phyloP scores from a whole-genome alignment of 306 rosid species.

The Macrotyloma uniflorum region DNA sequence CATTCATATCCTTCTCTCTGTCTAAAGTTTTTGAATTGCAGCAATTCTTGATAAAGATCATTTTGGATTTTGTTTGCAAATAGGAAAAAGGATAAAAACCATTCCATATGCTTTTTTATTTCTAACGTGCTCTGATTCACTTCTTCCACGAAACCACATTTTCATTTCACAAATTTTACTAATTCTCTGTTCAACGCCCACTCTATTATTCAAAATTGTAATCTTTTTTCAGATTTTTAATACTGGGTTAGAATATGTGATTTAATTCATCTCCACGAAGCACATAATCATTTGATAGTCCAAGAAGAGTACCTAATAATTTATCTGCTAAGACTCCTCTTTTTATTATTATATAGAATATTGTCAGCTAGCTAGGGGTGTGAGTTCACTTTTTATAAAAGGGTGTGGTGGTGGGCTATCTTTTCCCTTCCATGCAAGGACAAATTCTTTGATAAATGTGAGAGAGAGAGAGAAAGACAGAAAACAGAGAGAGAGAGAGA shows the following conservation, averaged over 20 bases:
- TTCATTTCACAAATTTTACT: not conserved
- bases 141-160: constrained; percentile 28
- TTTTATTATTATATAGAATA: constrained; percentile 22
- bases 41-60: constrained; percentile 30
- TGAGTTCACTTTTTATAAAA: constrained; percentile 77
- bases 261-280: too few relatives aligned
- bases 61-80: constrained; percentile 35
- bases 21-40: not conserved
- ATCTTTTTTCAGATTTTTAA: too few relatives aligned
- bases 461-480: constrained; percentile 46
- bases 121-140: constrained; percentile 49
- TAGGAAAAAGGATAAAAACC: constrained; percentile 28
- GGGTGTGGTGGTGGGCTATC: constrained; percentile 77
- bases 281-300: not conserved
- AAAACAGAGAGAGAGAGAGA: not conserved
- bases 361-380: constrained; percentile 39
- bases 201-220: too few relatives aligned
- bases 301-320: too few relatives aligned
- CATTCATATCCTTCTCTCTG: not conserved
- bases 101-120: constrained; percentile 31
- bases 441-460: constrained; percentile 74
- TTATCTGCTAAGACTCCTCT: not conserved
- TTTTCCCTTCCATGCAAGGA: constrained; percentile 60
- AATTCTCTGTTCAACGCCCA: too few relatives aligned
- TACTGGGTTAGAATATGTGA: too few relatives aligned